Percentiles rank a stretch among this genome's conserved stretches.
These are phyloP conservation scores for Stephania japonica DNA, from an alignment of 164 flowering plant genomes.

Conservation along the genomic window DNA sequence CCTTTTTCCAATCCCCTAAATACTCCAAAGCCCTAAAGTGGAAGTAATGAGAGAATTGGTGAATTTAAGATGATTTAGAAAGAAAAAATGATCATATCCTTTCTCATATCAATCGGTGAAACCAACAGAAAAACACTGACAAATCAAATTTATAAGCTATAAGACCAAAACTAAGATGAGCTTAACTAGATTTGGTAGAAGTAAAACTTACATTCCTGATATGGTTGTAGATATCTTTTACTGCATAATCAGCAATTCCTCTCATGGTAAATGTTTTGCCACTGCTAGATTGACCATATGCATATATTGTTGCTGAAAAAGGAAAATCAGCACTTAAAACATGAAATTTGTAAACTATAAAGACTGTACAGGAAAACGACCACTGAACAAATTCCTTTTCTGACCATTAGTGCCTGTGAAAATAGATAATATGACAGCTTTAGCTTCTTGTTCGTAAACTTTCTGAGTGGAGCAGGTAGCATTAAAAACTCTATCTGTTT, in stretches of 20 bases:
- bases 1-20: not conserved
- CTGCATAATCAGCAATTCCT: conserved; percentile 65
- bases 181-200: conserved; percentile 1
- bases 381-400: not conserved
- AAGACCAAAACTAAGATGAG: not conserved
- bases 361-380: not conserved
- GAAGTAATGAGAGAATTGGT: not conserved
- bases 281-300: conserved; percentile 76
- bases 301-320: conserved; percentile 75
- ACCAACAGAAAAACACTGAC: not conserved
- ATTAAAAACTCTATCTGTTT: conserved; percentile 65
- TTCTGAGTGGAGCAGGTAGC: conserved; percentile 42
- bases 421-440: conserved; percentile 71
- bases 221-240: conserved; percentile 63
- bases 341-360: not conserved
- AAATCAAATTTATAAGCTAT: not conserved
- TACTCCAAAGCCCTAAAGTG: not conserved
- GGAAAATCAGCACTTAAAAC: not conserved
- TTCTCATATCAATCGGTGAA: too few species aligned
- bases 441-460: conserved; percentile 83
- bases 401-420: conserved; percentile 76
- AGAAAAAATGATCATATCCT: too few species aligned
- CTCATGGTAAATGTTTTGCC: conserved; percentile 94
- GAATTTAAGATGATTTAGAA: not conserved
- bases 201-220: conserved; percentile 49